These are phyloP conservation scores for Blastobotrys muscicola DNA, from an alignment of 805 yeast species.

Conservation along the genomic window DNA sequence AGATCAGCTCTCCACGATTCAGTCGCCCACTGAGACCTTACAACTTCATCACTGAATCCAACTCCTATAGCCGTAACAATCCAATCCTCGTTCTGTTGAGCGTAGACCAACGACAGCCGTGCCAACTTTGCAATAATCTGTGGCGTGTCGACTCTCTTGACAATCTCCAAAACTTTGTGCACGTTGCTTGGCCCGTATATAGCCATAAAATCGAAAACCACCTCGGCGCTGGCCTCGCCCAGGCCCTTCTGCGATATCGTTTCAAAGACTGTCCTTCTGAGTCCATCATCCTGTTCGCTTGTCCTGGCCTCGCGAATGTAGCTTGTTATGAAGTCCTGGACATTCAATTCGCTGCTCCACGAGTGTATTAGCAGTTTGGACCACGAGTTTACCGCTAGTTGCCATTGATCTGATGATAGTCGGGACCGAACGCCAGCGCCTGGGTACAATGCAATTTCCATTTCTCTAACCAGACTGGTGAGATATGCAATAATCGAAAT, in stretches of 20 bases:
- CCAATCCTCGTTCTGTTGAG: neutral
- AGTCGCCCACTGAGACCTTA: slow-evolving; percentile 4
- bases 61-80: slow-evolving; percentile 4
- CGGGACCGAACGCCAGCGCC: no score
- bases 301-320: no score
- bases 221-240: slow-evolving; percentile 13
- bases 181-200: slow-evolving; percentile 17
- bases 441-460: no score
- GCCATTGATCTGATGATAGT: no score
- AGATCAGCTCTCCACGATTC: slow-evolving; percentile 5
- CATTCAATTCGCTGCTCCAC: no score
- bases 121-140: slow-evolving; percentile 3
- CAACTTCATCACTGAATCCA: slow-evolving; percentile 3
- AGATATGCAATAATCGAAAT: no score
- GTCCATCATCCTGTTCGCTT: neutral
- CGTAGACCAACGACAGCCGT: slow-evolving; percentile 5
- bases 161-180: neutral
- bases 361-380: no score
- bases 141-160: neutral
- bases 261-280: slow-evolving; percentile 1
- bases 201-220: slow-evolving; percentile 19
- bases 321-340: no score
- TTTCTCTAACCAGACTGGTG: no score
- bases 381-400: no score
- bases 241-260: neutral